Percentiles rank a stretch among this genome's conserved stretches.
These are phyloP conservation scores for Panicum virgatum DNA, from an alignment of 202 grass and related monocot genomes.

Conservation along the genomic window DNA sequence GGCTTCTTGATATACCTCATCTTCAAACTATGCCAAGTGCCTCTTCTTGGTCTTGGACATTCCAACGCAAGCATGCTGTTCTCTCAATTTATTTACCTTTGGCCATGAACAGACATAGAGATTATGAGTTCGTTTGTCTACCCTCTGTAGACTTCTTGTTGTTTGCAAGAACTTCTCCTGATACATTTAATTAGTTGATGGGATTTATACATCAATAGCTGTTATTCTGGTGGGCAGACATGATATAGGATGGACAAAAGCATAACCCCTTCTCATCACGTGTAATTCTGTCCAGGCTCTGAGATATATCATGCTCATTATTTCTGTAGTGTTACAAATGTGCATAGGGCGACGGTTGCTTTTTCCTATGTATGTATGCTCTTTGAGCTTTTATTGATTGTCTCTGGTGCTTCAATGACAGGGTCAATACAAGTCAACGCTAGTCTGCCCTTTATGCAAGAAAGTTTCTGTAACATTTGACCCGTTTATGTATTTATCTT, in stretches of 20 bases:
- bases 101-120: background rate
- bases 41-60: background rate
- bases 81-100: background rate
- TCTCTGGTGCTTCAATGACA: conserved; percentile 51
- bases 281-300: background rate
- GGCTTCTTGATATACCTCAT: background rate
- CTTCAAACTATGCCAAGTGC: background rate
- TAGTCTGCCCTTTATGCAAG: conserved; percentile 91
- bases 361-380: background rate
- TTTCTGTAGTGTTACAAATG: background rate
- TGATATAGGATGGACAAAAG: background rate
- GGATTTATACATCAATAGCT: background rate
- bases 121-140: background rate
- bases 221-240: background rate
- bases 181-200: background rate
- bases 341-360: background rate
- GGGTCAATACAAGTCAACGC: conserved; percentile 97
- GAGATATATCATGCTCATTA: background rate
- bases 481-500: conserved; percentile 96
- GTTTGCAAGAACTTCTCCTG: background rate
- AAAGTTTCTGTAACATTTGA: conserved; percentile 96
- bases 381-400: conserved; percentile 30
- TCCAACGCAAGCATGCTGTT: background rate
- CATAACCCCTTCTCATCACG: background rate
- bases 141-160: background rate